Evolutionary conservation across 805 yeast species (phyloP).

Genomic region (Ascoidea asiatica): DNA sequence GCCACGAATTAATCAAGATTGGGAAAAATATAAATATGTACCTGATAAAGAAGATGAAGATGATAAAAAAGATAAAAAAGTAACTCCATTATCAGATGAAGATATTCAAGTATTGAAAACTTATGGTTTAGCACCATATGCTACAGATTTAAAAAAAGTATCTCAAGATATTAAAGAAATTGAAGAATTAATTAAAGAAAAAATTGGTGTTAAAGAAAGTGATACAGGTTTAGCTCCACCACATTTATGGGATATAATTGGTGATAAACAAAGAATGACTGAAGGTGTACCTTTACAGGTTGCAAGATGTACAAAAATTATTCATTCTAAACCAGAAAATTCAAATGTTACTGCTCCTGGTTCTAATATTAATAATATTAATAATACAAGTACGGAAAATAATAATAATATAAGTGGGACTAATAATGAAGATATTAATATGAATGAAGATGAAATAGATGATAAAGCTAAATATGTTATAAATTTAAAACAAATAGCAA

Average conservation of each 20-base stretch:
- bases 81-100: constrained; percentile 83
- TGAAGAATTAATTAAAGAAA: constrained; percentile 83
- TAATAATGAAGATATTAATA: background rate
- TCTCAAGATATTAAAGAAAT: constrained; percentile 80
- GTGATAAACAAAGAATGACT: constrained; percentile 85
- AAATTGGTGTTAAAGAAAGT: constrained; percentile 85
- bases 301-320: constrained; percentile 96
- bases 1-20: constrained; percentile 89
- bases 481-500: constrained; percentile 95
- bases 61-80: constrained; percentile 50
- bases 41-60: constrained; percentile 43
- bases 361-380: constrained; percentile 11
- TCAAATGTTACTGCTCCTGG: constrained; percentile 15
- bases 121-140: constrained; percentile 96
- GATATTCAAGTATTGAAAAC: constrained; percentile 96
- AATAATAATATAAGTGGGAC: background rate
- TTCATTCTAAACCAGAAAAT: constrained; percentile 34
- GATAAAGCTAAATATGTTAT: constrained; percentile 88
- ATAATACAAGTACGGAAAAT: background rate
- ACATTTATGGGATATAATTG: constrained; percentile 93
- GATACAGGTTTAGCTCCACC: constrained; percentile 98
- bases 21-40: constrained; percentile 89
- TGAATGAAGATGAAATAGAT: background rate
- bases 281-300: constrained; percentile 96
- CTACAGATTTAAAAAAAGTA: constrained; percentile 60